Percentiles rank a stretch among this genome's conserved stretches.
These are phyloP conservation scores for Arthroderma sp. DNA, from an alignment of 2,329 filamentous ascomycete genomes.

Conservation along the genomic window DNA sequence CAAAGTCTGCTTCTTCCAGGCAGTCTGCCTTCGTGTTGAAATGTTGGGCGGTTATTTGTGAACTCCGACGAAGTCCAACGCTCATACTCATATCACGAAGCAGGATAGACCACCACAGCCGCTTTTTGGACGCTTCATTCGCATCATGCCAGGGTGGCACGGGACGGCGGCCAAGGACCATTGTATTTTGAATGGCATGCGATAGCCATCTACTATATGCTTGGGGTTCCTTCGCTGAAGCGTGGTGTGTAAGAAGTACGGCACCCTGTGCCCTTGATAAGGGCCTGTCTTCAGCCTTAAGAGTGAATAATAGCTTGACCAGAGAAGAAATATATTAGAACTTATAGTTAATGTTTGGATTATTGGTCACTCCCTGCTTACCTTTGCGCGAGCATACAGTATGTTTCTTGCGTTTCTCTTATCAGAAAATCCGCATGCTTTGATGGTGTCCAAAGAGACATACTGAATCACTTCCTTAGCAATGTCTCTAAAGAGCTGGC, in stretches of 20 bases:
- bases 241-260: slow-evolving; percentile 26
- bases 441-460: slow-evolving; percentile 35
- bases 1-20: slow-evolving; percentile 33
- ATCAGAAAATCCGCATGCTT: slow-evolving; percentile 27
- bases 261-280: slow-evolving; percentile 21
- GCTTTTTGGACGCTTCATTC: slow-evolving; percentile 33
- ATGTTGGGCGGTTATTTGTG: slow-evolving; percentile 37
- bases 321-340: background rate
- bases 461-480: slow-evolving; percentile 26
- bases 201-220: slow-evolving; percentile 33
- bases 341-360: background rate
- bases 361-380: slow-evolving; percentile 9
- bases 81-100: slow-evolving; percentile 40
- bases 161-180: slow-evolving; percentile 18
- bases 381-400: slow-evolving; percentile 34
- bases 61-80: slow-evolving; percentile 37
- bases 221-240: slow-evolving; percentile 21
- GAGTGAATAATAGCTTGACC: slow-evolving; percentile 19
- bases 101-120: slow-evolving; percentile 44
- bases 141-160: too few relatives aligned
- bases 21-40: slow-evolving; percentile 32
- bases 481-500: slow-evolving; percentile 11
- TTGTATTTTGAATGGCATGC: slow-evolving; percentile 39
- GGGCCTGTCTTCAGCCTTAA: slow-evolving; percentile 15
- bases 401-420: slow-evolving; percentile 33